These are phyloP conservation scores for Aspergillus ostianus DNA, from an alignment of 495 filamentous ascomycete genomes.

Conservation along the genomic window DNA sequence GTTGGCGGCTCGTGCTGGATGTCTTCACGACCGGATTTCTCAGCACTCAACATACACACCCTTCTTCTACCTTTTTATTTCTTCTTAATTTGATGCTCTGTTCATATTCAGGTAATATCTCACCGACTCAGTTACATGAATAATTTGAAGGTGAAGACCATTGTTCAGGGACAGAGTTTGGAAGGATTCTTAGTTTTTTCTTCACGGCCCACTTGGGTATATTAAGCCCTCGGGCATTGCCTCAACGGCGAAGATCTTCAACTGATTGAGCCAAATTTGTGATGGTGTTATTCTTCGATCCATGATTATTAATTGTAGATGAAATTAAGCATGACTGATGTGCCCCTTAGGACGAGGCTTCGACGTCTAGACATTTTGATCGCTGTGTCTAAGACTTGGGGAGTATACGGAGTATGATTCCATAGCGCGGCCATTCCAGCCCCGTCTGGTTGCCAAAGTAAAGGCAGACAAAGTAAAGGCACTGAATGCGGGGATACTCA, in stretches of 20 bases:
- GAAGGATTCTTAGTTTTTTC: background rate
- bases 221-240: background rate
- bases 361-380: too few species aligned
- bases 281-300: too few species aligned
- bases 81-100: background rate
- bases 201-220: constrained; percentile 1
- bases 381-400: too few species aligned
- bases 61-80: background rate
- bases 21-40: background rate
- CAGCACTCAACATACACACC: background rate
- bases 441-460: too few species aligned
- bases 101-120: background rate
- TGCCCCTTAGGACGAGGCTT: too few species aligned
- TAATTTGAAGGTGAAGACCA: background rate
- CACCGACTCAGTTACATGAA: background rate
- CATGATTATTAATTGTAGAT: too few species aligned
- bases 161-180: background rate
- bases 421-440: too few species aligned
- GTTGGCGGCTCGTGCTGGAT: background rate
- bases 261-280: background rate
- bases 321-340: too few species aligned
- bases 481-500: too few species aligned
- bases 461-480: too few species aligned
- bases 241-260: background rate
- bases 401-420: too few species aligned